A percentile compares a stretch with the other conserved stretches of the same genome.
These are phyloP conservation scores for Thalassiosira ordinaria DNA, from an alignment of 352 stramenopile genomes.

Conservation along the genomic window DNA sequence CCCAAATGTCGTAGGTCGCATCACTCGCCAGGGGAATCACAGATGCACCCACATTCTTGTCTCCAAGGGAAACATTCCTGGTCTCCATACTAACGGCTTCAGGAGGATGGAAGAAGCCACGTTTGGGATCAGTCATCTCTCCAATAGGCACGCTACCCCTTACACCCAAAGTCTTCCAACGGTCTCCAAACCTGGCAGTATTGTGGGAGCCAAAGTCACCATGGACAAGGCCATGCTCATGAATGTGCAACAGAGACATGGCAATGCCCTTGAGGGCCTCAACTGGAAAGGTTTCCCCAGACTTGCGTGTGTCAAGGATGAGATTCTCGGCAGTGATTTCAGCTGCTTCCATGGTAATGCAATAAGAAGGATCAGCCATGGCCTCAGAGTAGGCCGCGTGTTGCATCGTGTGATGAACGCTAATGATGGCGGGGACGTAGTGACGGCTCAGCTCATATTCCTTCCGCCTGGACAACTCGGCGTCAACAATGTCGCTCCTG, in stretches of 20 bases:
- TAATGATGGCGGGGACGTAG: slow-evolving; percentile 86
- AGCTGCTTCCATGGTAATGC: slow-evolving; percentile 86
- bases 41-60: slow-evolving; percentile 77
- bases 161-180: slow-evolving; percentile 84
- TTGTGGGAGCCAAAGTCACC: slow-evolving; percentile 86
- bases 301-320: slow-evolving; percentile 76
- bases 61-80: slow-evolving; percentile 64
- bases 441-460: slow-evolving; percentile 82
- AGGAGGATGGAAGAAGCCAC: slow-evolving; percentile 85
- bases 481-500: slow-evolving; percentile 80
- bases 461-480: slow-evolving; percentile 81
- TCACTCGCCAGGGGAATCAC: slow-evolving; percentile 75
- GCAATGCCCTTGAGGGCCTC: slow-evolving; percentile 83
- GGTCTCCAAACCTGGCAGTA: slow-evolving; percentile 80
- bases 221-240: slow-evolving; percentile 85
- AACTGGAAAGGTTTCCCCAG: slow-evolving; percentile 64
- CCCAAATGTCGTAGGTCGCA: slow-evolving; percentile 85
- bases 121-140: slow-evolving; percentile 69
- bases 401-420: slow-evolving; percentile 85
- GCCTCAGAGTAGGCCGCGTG: slow-evolving; percentile 85
- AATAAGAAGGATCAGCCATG: slow-evolving; percentile 86
- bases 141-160: slow-evolving; percentile 72
- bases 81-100: slow-evolving; percentile 83
- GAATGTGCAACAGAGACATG: slow-evolving; percentile 84
- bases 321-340: slow-evolving; percentile 86